phyloP scores from a whole-genome alignment of 768 basidiomycete species.

The Kwoniella sp. region DNA sequence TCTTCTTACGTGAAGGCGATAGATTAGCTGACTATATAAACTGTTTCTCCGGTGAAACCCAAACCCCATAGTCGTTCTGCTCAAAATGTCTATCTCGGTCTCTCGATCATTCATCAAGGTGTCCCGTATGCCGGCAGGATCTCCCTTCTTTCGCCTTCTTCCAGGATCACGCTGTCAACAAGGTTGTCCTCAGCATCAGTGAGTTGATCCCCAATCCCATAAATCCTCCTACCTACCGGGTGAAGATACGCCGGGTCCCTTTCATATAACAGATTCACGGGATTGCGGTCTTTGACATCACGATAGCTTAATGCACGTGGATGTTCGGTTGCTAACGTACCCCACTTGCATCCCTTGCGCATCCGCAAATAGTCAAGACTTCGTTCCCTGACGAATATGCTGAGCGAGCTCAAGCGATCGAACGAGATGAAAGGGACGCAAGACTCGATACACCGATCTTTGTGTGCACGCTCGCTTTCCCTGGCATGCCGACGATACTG shows the following conservation, averaged over 20 bases:
- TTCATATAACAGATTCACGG: neutral
- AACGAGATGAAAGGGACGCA: conserved; percentile 74
- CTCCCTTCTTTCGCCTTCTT: conserved; percentile 77
- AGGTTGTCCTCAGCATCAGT: conserved; percentile 72
- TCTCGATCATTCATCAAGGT: conserved; percentile 77
- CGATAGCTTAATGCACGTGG: neutral
- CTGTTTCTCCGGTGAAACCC: neutral
- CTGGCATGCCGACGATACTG: conserved; percentile 81
- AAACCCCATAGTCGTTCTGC: conserved; percentile 78
- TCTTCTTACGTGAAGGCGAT: neutral
- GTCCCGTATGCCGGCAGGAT: conserved; percentile 81
- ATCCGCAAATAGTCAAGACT: conserved; percentile 62
- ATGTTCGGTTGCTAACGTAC: neutral
- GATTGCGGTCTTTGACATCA: neutral
- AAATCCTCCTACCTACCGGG: neutral
- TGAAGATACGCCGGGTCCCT: neutral
- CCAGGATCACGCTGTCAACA: conserved; percentile 77
- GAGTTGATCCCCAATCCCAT: conserved; percentile 19
- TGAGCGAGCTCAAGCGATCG: conserved; percentile 67
- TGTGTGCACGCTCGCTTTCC: conserved; percentile 85
- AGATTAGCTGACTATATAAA: neutral
- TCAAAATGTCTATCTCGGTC: conserved; percentile 83
- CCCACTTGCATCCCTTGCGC: conserved; percentile 25
- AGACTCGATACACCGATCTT: conserved; percentile 88
- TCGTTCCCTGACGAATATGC: conserved; percentile 70